These are phyloP conservation scores for Maudiozyma humilis DNA, from an alignment of 1,139 yeast genomes.

Conservation along the genomic window DNA sequence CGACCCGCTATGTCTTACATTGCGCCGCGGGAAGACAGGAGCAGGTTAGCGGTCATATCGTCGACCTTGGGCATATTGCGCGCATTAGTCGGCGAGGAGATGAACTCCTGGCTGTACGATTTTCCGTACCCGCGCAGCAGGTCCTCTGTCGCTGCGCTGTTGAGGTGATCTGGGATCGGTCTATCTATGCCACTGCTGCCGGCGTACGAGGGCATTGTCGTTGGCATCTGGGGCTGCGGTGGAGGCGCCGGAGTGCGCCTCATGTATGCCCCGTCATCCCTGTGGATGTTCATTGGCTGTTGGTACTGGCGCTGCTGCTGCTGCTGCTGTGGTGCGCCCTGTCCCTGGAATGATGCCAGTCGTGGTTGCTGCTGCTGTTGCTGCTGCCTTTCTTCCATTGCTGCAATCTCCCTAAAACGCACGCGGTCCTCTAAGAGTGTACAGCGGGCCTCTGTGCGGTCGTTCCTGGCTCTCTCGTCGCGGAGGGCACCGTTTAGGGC, in stretches of 20 bases:
- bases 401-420: too few relatives aligned
- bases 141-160: neutral
- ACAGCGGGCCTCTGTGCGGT: too few relatives aligned
- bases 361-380: too few relatives aligned
- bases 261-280: too few relatives aligned
- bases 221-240: too few relatives aligned
- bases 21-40: constrained; percentile 34
- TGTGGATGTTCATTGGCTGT: too few relatives aligned
- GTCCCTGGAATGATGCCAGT: neutral
- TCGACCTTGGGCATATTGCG: constrained; percentile 7
- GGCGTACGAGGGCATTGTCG: too few relatives aligned
- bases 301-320: too few relatives aligned
- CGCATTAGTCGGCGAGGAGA: constrained; percentile 1
- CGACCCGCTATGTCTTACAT: constrained; percentile 42
- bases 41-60: constrained; percentile 23
- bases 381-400: too few relatives aligned
- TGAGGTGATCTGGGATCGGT: neutral
- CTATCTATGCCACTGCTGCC: constrained; percentile 3
- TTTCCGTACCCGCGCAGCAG: neutral
- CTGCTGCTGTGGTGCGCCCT: too few relatives aligned
- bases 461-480: constrained; percentile 4
- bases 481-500: constrained; percentile 9
- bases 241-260: neutral
- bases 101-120: neutral
- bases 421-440: neutral